Conservation (phyloP, 306 rosid species). For the Sophora flavescens region DNA sequence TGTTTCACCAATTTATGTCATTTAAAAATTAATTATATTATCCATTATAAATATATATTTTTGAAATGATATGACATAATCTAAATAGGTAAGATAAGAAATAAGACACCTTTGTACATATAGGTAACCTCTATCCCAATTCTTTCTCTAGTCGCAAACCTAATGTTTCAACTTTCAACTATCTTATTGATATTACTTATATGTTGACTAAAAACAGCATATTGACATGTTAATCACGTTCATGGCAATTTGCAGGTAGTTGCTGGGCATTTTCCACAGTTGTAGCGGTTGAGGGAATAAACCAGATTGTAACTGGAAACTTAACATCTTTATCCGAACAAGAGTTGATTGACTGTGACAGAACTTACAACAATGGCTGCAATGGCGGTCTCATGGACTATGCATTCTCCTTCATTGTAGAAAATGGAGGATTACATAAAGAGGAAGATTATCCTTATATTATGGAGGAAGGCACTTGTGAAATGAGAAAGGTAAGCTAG, state of each 20-base stretch:
- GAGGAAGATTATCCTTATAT: conserved; percentile 81
- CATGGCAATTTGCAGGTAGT: conserved; percentile 59
- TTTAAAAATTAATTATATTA: no score
- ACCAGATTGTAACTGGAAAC: conserved; percentile 69
- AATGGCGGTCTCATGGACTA: conserved; percentile 83
- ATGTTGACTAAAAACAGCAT: neutral
- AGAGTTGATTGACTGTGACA: conserved; percentile 76
- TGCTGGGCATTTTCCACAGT: conserved; percentile 85
- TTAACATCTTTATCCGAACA: conserved; percentile 70
- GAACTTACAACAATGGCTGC: conserved; percentile 71
- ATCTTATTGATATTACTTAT: neutral
- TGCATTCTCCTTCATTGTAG: conserved; percentile 62
- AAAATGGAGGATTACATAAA: conserved; percentile 68
- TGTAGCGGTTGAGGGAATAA: conserved; percentile 79
- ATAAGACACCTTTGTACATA: no score
- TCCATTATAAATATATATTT: no score
- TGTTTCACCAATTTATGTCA: no score
- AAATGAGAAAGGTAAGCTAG: conserved; percentile 63
- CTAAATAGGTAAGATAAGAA: no score
- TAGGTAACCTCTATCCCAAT: no score
- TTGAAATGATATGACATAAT: no score
- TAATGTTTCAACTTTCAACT: no score
- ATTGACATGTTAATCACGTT: neutral
- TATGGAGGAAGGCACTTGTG: conserved; percentile 91
- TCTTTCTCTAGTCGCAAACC: no score